Evolutionary conservation across 345 rosid genomes (phyloP).

Genomic region (Eucalyptus cloeziana): DNA sequence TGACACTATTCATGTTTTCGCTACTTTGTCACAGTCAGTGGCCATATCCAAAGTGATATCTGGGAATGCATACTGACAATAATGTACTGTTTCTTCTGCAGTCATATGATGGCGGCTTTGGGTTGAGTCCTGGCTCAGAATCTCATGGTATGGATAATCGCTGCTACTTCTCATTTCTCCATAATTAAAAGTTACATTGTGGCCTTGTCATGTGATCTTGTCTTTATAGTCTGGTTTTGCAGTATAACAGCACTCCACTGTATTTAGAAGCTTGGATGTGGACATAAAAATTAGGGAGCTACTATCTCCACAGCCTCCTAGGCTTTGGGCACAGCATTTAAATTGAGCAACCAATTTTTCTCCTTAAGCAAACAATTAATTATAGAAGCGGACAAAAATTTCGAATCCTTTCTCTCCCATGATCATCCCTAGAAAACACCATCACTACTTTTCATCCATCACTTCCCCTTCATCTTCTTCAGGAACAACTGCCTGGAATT

Average conservation of each 20-base stretch:
- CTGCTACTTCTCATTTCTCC: neutral
- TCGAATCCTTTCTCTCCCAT: neutral
- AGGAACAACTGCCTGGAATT: neutral
- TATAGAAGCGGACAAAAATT: neutral
- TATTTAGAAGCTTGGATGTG: neutral
- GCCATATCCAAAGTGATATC: neutral
- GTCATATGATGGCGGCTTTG: constrained; percentile 99
- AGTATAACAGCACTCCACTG: neutral
- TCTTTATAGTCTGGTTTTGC: neutral
- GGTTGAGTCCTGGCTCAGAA: constrained; percentile 83
- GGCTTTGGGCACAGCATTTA: neutral
- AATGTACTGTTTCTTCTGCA: constrained; percentile 6
- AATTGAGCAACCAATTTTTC: neutral
- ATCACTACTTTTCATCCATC: neutral
- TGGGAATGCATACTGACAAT: neutral
- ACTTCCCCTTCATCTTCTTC: neutral
- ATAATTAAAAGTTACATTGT: neutral
- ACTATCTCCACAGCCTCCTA: neutral
- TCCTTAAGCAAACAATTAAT: neutral
- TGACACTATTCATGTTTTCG: neutral
- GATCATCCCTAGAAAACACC: neutral
- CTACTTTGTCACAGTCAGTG: neutral
- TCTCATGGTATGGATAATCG: constrained; percentile 60
- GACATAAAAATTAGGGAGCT: neutral
- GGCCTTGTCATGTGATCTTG: neutral